Base-by-base conservation (phyloP, 129 eudicot genomes). In the Flaveria robusta region DNA sequence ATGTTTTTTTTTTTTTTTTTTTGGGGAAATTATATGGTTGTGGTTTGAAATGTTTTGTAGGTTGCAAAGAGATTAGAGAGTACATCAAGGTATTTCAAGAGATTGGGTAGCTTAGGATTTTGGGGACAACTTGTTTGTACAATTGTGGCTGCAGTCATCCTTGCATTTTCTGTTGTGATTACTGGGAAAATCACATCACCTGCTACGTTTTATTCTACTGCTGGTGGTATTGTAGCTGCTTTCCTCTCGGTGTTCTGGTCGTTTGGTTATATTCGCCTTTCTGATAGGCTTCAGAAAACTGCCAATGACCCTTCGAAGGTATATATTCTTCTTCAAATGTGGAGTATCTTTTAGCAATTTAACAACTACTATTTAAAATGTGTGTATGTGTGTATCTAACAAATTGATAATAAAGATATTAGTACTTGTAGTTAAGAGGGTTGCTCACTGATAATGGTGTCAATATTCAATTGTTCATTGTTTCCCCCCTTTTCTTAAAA, bases 271-370 rank as follows among this genome's bases (percentile, higher is more conserved):
- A 75, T 92, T 65, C 90, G 90, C 18, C 83, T 92, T 67, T 85
- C 96, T 41, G 94, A 88, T 23, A 86, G 74, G 85, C 96, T 92
- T 51, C 91, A 85, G 66, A 92, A 27, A 72, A 88, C 94, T 37
- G 90, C 91, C 68, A 87, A 86, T 67, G 88, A 92, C n/a, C 98
- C 98, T 68, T 88, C 96, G 45, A 92, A 92, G 96, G 98, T 92
- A 86, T 3, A 11, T 20, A 12, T 20, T 63, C 27, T 20, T 20
- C 12, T 39, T 20, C 39, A 27, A 29, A 34, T 56, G 10, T 56
- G 19, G 8, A 23, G 26, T 54, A 56, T 22, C 15, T 22, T 60
- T 59, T 24, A 12, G n/a, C 8, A 24, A 59, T 24, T 20, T 59
- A 59, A 59, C 66, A 23, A 24, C 37, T 59, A 59, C 9, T 14